Conservation (phyloP, 2,329 filamentous ascomycete genomes). For the Clarireedia monteithiana region DNA sequence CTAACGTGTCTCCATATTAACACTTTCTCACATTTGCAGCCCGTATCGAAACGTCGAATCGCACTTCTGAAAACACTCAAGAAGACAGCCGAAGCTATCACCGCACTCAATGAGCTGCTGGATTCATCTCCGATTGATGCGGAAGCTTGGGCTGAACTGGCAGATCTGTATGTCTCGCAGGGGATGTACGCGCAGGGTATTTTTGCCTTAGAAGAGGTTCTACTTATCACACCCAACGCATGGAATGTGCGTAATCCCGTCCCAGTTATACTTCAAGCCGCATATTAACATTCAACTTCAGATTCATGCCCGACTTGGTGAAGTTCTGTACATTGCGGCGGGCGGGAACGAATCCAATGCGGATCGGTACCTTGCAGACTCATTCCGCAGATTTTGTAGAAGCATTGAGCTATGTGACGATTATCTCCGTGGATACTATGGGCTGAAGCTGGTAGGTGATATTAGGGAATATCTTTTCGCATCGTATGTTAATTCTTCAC, state of each 20-base stretch:
- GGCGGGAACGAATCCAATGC: constrained; percentile 34
- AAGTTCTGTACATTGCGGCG: constrained; percentile 68
- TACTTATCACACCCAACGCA: constrained; percentile 80
- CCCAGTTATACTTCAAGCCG: constrained; percentile 10
- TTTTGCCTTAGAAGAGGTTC: constrained; percentile 82
- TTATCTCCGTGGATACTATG: constrained; percentile 88
- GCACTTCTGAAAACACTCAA: constrained; percentile 71
- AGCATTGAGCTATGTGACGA: constrained; percentile 91
- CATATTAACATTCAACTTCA: constrained; percentile 31
- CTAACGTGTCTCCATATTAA: neutral
- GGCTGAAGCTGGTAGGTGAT: constrained; percentile 64
- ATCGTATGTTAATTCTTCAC: constrained; percentile 16
- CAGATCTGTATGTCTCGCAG: constrained; percentile 76
- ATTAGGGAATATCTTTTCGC: neutral
- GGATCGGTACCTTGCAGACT: constrained; percentile 56
- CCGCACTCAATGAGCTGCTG: constrained; percentile 65
- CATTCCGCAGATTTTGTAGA: constrained; percentile 77
- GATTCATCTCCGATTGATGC: constrained; percentile 82
- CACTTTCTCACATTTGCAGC: constrained; percentile 42
- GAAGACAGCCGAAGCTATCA: constrained; percentile 63
- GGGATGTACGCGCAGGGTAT: constrained; percentile 76
- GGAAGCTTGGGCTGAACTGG: constrained; percentile 88
- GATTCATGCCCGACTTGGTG: constrained; percentile 82
- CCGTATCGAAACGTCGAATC: constrained; percentile 76
- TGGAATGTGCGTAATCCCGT: constrained; percentile 67